Base-by-base conservation (phyloP, 2,329 filamentous ascomycete genomes). In the Gliomastix tumulicola region DNA sequence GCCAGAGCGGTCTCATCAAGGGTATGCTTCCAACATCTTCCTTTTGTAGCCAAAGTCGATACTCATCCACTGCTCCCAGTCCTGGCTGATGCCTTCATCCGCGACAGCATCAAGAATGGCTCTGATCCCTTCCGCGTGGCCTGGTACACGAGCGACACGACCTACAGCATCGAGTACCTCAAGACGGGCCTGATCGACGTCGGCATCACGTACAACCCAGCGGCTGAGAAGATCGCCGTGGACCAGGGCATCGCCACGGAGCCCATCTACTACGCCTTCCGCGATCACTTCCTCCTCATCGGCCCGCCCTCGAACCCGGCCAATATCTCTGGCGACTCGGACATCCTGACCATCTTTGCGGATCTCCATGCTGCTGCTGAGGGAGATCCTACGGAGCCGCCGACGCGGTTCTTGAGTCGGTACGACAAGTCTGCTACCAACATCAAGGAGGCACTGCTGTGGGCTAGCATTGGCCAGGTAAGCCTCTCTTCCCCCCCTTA, bases 351-450 rank as follows among this genome's bases (percentile, higher is more conserved):
- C n/a, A 62, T 53, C 16, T 64, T 62, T 35, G 51, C 54, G 7
- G 47, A 43, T 11, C 45, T 69, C 6, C 53, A 55, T 17, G 41
- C 51, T 1, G 54, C 57, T 4, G 59, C 59, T 1, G 53, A 62
- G 23, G 54, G 48, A 3, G 50, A 48, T 4, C 43, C 41, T 0
- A 59, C 56, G 0, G 43, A 51, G 3, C 47, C 54, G 0, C 54
- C 57, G 0, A 57, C 66, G 3, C 56, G 62, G 12, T 70, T 69
- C 36, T 47, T 69, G 10, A 61, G 51, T 21, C 57, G 67, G 2
- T 71, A 57, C 34, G 67, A 70, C 41, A 70, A 69, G 45, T 68
- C 64, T 3, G 66, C 67, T 1, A 68, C 64, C 4, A 70, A 68
- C 40, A 67, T 70, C 34, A 68, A 68, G 40, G 68, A 70, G 35